Evolutionary conservation across 1,139 yeast species (phyloP).

Genomic region (Chernovozyma aurita): DNA sequence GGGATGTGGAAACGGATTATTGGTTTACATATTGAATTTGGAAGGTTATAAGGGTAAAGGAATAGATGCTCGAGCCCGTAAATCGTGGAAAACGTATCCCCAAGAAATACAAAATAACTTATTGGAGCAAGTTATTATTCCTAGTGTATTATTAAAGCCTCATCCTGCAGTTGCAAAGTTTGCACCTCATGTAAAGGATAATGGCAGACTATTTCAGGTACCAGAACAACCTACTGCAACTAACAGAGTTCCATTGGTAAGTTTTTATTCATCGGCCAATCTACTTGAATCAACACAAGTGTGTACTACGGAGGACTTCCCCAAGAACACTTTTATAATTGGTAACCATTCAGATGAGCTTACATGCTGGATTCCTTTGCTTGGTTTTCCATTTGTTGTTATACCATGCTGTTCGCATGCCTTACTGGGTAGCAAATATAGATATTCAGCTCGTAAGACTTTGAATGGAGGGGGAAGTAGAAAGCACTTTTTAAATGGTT

Average conservation of each 20-base stretch:
- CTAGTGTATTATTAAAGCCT: constrained; percentile 63
- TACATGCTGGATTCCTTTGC: constrained; percentile 91
- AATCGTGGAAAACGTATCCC: constrained; percentile 82
- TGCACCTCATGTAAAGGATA: constrained; percentile 53
- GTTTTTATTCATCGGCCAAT: constrained; percentile 44
- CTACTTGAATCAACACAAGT: constrained; percentile 56
- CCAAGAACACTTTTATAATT: constrained; percentile 69
- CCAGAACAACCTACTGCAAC: constrained; percentile 14
- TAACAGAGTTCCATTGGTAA: constrained; percentile 26
- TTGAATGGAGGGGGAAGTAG: constrained; percentile 1
- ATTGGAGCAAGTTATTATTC: constrained; percentile 76
- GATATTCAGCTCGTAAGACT: constrained; percentile 45
- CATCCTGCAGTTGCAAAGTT: constrained; percentile 55
- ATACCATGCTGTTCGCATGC: constrained; percentile 96
- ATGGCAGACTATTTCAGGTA: constrained; percentile 58
- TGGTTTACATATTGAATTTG: constrained; percentile 66
- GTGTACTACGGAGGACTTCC: constrained; percentile 61
- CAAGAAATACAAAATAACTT: constrained; percentile 50
- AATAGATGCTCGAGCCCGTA: constrained; percentile 84
- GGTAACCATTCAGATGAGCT: constrained; percentile 96
- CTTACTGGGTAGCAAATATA: constrained; percentile 65
- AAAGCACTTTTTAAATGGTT: not conserved
- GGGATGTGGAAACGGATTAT: constrained; percentile 93
- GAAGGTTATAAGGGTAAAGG: constrained; percentile 87
- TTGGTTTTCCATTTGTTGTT: constrained; percentile 83